Conservation (phyloP, 2,329 filamentous ascomycete species). For the Pseudocercospora crystallina region DNA sequence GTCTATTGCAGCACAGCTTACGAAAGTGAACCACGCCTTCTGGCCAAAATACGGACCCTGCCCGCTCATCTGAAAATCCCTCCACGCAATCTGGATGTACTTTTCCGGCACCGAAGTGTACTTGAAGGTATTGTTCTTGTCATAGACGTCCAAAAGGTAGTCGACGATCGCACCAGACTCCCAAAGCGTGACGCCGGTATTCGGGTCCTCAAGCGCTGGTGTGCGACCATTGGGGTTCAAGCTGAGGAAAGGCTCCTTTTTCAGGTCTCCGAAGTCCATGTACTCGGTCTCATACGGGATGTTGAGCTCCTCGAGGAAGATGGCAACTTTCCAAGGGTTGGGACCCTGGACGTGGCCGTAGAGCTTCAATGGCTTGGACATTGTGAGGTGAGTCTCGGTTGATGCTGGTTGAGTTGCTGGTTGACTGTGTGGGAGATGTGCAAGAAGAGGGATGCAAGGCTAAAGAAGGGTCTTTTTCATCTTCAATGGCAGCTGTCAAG, state of each 20-base stretch:
- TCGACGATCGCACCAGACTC: conserved; percentile 34
- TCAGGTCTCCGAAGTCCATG: conserved; percentile 43
- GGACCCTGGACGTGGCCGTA: conserved; percentile 35
- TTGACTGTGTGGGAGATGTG: too few relatives aligned
- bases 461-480: too few relatives aligned
- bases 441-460: too few relatives aligned
- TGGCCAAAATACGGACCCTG: conserved; percentile 45
- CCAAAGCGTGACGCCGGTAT: conserved; percentile 43
- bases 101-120: conserved; percentile 28
- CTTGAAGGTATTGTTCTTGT: conserved; percentile 29
- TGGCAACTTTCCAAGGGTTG: conserved; percentile 47
- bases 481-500: too few relatives aligned
- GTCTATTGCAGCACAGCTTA: conserved; percentile 29
- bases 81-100: conserved; percentile 30
- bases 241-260: conserved; percentile 39
- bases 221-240: conserved; percentile 45
- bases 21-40: conserved; percentile 43
- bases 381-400: conserved; percentile 5
- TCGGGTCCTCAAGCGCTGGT: conserved; percentile 47
- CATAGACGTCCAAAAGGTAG: conserved; percentile 34
- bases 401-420: too few relatives aligned
- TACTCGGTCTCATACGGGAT: conserved; percentile 42
- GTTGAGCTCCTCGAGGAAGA: conserved; percentile 47
- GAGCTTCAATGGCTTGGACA: conserved; percentile 31
- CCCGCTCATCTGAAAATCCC: conserved; percentile 32